These are phyloP conservation scores for Lachancea fermentati DNA, from an alignment of 805 yeast species.

Conservation along the genomic window DNA sequence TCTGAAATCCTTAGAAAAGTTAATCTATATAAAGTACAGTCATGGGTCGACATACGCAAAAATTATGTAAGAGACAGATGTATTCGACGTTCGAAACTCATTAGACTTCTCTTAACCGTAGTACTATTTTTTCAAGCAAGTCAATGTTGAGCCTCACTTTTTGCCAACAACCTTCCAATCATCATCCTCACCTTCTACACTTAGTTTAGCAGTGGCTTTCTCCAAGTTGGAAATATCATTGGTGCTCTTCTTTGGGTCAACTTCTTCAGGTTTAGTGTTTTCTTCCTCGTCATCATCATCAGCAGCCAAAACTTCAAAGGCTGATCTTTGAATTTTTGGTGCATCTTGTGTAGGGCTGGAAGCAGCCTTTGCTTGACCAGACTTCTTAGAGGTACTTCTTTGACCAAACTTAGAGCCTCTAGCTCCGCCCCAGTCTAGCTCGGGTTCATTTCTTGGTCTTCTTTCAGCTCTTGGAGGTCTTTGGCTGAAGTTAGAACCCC, in stretches of 20 bases:
- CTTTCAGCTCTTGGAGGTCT: conserved; percentile 32
- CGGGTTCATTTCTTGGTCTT: conserved; percentile 35
- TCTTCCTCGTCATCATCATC: conserved; percentile 50
- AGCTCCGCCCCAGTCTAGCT: conserved; percentile 49
- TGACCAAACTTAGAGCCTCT: conserved; percentile 36
- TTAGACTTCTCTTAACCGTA: too few relatives aligned
- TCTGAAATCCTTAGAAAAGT: neutral
- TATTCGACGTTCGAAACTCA: neutral
- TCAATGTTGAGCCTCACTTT: conserved; percentile 23
- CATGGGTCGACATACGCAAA: neutral
- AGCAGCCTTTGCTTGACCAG: conserved; percentile 13
- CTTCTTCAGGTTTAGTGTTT: conserved; percentile 15
- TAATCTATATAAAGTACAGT: neutral
- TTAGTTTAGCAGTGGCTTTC: conserved; percentile 37
- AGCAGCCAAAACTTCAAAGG: conserved; percentile 44
- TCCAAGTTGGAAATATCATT: conserved; percentile 25
- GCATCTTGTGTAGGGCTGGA: conserved; percentile 26
- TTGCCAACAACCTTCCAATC: conserved; percentile 47
- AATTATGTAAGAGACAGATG: neutral
- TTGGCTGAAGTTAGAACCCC: conserved; percentile 30
- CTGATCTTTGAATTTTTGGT: conserved; percentile 38
- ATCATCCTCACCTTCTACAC: conserved; percentile 32
- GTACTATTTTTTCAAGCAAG: neutral
- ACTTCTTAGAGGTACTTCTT: conserved; percentile 5
- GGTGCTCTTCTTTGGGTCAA: conserved; percentile 10